phyloP scores from a whole-genome alignment of 2,329 filamentous ascomycete genomes.

The Tolypocladium inflatum region DNA sequence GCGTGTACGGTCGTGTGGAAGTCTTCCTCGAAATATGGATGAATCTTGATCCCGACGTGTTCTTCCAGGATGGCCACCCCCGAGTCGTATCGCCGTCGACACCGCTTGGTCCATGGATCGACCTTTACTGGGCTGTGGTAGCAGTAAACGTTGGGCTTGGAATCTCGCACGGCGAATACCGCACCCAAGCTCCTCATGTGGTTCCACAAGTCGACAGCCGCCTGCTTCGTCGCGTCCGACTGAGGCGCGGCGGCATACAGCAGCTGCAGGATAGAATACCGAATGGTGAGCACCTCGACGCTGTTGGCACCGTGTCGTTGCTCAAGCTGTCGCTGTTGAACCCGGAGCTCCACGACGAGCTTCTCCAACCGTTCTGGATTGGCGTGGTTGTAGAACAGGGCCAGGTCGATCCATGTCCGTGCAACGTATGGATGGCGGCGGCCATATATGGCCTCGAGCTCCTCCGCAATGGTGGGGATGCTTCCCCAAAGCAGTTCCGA shows the following conservation, averaged over 20 bases:
- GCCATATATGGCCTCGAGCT: constrained; percentile 34
- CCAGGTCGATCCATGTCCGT: constrained; percentile 31
- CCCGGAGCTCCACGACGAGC: constrained; percentile 26
- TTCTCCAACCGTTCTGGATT: constrained; percentile 26
- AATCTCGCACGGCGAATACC: constrained; percentile 25
- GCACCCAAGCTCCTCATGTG: constrained; percentile 23
- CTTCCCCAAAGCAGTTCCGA: constrained; percentile 33
- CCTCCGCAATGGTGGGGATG: constrained; percentile 30
- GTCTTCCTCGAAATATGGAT: constrained; percentile 34
- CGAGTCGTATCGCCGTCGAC: constrained; percentile 29
- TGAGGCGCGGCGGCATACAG: constrained; percentile 24
- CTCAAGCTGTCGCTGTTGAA: constrained; percentile 24
- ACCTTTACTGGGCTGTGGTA: constrained; percentile 34
- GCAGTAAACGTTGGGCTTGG: constrained; percentile 29
- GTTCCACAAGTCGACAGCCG: constrained; percentile 27
- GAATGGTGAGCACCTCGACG: constrained; percentile 26
- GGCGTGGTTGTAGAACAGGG: constrained; percentile 27
- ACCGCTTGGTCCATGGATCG: constrained; percentile 33
- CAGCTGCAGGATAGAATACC: constrained; percentile 31
- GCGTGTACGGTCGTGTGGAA: constrained; percentile 30
- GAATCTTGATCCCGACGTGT: constrained; percentile 25
- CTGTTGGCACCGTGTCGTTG: constrained; percentile 20
- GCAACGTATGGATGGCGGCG: constrained; percentile 33
- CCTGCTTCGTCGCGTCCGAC: constrained; percentile 23
- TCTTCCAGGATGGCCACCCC: constrained; percentile 26